Base-by-base conservation (phyloP, 2,329 filamentous ascomycete genomes). In the Shiraia sp. region DNA sequence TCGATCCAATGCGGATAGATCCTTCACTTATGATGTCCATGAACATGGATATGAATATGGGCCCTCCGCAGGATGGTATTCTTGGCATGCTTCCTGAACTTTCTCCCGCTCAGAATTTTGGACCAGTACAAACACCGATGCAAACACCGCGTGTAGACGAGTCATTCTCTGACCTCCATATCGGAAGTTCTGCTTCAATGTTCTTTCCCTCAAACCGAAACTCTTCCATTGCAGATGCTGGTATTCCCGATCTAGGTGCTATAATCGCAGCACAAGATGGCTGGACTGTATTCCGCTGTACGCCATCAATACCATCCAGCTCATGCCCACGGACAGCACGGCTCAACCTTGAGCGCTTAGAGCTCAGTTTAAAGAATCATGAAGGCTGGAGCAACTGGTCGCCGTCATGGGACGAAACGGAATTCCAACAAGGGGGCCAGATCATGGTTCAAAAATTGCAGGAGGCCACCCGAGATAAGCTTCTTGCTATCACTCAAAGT, bases 401-500 rank as follows among this genome's bases (percentile, higher is more conserved):
- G 30, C 74, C 75, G n/a, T 61, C 70, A 10, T 75, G 74, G 69
- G 70, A 78, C 32, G 75, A 79, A 23, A 53, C 68, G 6, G 75
- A 78, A 39, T 72, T 74, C 36, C 67, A 72, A 14, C 70, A 69
- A n/a, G 71, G 71, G 24, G 72, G 76, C 22, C 68, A 72, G 29
- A 62, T 79, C 29, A 67, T 67, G 4, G 74, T 78, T 10, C 71
- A 76, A 56, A 74, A 71, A 25, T 59, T 79, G 34, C 75, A 76
- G 32, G 76, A 78, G 40, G 70, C 76, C 31, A 83, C 83, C 2
- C 76, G 85, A 23, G 85, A 88, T 61, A 83, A 82, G 61, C 79
- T 88, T 55, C 76, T 87, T n/a, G 84, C 83, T 34, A 86, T 87
- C 47, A 86, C 83, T 0, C 85, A 87, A 61, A 80, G 76, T 29